Base-by-base conservation (phyloP, 768 basidiomycete genomes). In the Lactarius indigo region DNA sequence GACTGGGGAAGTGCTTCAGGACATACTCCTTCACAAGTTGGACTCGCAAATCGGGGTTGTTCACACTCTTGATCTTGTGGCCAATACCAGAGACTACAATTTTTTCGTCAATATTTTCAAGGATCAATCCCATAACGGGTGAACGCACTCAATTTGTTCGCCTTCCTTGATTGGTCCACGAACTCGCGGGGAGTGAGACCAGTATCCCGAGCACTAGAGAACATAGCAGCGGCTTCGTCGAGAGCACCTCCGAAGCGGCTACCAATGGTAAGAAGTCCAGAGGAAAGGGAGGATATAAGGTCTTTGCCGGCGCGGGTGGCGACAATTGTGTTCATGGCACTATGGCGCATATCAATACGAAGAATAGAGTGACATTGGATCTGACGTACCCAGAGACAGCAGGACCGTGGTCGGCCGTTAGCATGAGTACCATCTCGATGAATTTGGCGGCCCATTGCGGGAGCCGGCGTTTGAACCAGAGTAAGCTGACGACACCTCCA, bases 301-400 rank as follows among this genome's bases (percentile, higher is more conserved):
- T 99, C 96, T 81, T 98, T 98, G 77, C 96, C 96, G n/a, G 96
- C 96, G 80, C 96, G 96, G 41, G 94, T 90, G 23, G 96, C 95
- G 76, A 99, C 96, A 76, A 99, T 98, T 69, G 96, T 97, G 84
- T 97, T 99, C 96, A 99, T 99, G 26, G 96, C 96, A 79, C 86
- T 81, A 64, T 28, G 57, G 1, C 56, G 20, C 37, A 31, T 12
- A 44, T 59, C 55, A 59, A 64, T 67, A 69, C 20, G 62, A 33
- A 9, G 33, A 37, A 47, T n/a, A 62, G 20, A 33, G 30, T 39
- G 41, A 37, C 10, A 37, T 13, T 10, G 23, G 20, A 12, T 31
- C 23, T 28, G 3, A 72, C 76, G 26, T 69, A 78, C 77, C 85
- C 94, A 77, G 94, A 96, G n/a, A 97, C 94, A 64, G 94, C 94